Base-by-base conservation (phyloP, 768 basidiomycete species). In the Mycena polygramma region DNA sequence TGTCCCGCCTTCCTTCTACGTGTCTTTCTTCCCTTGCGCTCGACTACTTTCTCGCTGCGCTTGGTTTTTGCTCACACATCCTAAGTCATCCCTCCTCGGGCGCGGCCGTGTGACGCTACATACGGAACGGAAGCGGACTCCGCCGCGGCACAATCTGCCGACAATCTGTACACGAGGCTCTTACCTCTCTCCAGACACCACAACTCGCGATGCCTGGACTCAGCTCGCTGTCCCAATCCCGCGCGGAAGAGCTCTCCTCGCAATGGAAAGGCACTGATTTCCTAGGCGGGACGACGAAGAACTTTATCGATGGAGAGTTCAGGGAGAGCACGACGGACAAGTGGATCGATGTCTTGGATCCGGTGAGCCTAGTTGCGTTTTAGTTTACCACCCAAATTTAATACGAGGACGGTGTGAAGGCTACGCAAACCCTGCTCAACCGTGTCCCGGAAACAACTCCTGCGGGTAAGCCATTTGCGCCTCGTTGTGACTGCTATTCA, bases 221-320 rank as follows among this genome's bases (percentile, higher is more conserved):
- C 65, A 67, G 30, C n/a, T 57, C 70, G 13, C 46, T 67, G 39
- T 49, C 65, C 15, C 70, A 71, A 63, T 41, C 70, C 0, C 64
- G 49, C 73, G 94, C 94, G 2, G 90, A 94, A 74, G 86, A 86
- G 71, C 83, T 96, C 45, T 93, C 93, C 11, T 51, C 70, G 30
- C 86, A 91, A 48, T 98, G 96, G 95, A 91, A 91, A 74, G 97
- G 97, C 46, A 96, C 97, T 3, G 92, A 87, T 72, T 92, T 93
- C 37, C 88, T 90, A 10, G 97, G 97, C 24, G 92, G 89, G 22
- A 91, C 87, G 71, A 96, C 96, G 66, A 96, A 94, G 88, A 96
- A 96, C 80, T 95, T 92, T 80, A 94, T 98, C 69, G 93, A 89
- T 30, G 97, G 97, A 15, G 87, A 96, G 81, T 99, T 96, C 74